These are phyloP conservation scores for Hortaea sp. DNA, from an alignment of 2,329 filamentous ascomycete species.

Conservation along the genomic window DNA sequence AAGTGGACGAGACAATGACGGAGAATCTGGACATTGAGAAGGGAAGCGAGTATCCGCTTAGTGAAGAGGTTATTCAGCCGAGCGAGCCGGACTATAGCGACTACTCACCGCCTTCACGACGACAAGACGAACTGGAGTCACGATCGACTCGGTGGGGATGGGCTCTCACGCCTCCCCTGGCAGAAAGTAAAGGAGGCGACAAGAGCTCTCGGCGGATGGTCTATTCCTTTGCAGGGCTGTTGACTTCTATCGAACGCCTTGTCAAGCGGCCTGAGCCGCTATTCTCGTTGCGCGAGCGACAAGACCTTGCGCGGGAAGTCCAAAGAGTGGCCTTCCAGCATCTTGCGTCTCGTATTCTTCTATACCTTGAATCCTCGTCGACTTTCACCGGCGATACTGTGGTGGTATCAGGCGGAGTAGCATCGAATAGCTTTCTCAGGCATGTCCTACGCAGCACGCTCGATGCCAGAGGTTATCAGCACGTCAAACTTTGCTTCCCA, in stretches of 20 bases:
- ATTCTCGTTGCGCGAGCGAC: conserved; percentile 51
- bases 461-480: conserved; percentile 53
- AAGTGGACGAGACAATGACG: neutral
- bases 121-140: conserved; percentile 47
- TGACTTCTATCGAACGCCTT: conserved; percentile 50
- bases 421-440: conserved; percentile 70
- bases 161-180: conserved; percentile 59
- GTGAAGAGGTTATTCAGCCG: neutral
- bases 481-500: conserved; percentile 61
- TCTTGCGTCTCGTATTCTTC: conserved; percentile 61
- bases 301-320: conserved; percentile 57
- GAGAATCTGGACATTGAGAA: neutral
- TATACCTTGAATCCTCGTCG: conserved; percentile 28
- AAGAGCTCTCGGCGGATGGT: conserved; percentile 39
- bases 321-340: conserved; percentile 86
- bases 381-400: conserved; percentile 44
- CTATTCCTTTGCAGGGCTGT: conserved; percentile 67
- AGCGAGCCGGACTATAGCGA: conserved; percentile 35
- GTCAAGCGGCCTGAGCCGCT: conserved; percentile 11
- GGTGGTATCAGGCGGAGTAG: conserved; percentile 84
- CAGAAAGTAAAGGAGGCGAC: conserved; percentile 35
- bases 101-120: conserved; percentile 50
- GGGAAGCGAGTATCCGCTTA: neutral
- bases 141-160: conserved; percentile 49
- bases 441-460: conserved; percentile 50